Evolutionary conservation across 2,329 filamentous ascomycete species (phyloP).

Genomic region (Alternaria hordeiaustralica): DNA sequence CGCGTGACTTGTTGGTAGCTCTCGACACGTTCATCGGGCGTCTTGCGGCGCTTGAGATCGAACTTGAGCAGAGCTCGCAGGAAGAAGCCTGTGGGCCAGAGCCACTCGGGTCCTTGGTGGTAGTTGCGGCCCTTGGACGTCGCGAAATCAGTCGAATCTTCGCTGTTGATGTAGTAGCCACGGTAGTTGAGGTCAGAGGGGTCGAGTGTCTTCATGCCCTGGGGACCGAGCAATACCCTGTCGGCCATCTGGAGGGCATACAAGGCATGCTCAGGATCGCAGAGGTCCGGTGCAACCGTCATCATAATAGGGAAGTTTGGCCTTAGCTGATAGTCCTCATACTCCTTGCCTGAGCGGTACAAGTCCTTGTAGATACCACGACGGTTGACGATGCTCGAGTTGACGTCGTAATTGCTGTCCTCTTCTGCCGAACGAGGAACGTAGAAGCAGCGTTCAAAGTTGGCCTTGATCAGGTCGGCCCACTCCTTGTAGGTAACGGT

Average conservation of each 20-base stretch:
- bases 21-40: constrained; percentile 74
- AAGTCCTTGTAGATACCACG: constrained; percentile 98
- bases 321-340: constrained; percentile 96
- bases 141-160: constrained; percentile 88
- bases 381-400: constrained; percentile 80
- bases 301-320: constrained; percentile 96
- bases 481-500: constrained; percentile 76
- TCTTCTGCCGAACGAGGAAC: constrained; percentile 74
- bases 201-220: constrained; percentile 95
- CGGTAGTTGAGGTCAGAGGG: constrained; percentile 91
- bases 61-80: constrained; percentile 90
- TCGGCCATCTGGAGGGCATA: constrained; percentile 82
- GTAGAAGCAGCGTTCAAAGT: constrained; percentile 93
- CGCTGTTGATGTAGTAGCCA: constrained; percentile 92
- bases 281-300: constrained; percentile 89
- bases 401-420: constrained; percentile 80
- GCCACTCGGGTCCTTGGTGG: constrained; percentile 97
- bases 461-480: constrained; percentile 79
- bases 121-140: constrained; percentile 97
- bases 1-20: constrained; percentile 94
- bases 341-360: constrained; percentile 91
- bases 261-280: constrained; percentile 78
- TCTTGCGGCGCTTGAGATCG: constrained; percentile 75
- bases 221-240: constrained; percentile 78
- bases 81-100: constrained; percentile 98